Conservation (phyloP, 768 basidiomycete species). For the Stropharia rugosoannulata region DNA sequence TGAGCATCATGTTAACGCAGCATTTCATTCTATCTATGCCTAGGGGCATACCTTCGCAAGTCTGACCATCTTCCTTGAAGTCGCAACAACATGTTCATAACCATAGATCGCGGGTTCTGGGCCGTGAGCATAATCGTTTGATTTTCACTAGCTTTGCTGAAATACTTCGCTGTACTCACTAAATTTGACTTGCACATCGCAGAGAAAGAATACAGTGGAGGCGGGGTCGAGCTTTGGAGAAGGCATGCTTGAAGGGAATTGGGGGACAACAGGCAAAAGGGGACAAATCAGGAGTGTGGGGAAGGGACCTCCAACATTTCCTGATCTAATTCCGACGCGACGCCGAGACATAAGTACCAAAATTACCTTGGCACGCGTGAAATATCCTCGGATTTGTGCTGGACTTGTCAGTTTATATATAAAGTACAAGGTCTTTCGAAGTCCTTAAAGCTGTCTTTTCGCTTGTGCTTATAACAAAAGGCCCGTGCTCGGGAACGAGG, state of each 20-base stretch:
- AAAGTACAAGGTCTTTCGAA: too few species aligned
- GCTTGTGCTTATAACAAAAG: too few species aligned
- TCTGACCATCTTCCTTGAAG: conserved; percentile 75
- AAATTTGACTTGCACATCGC: conserved; percentile 81
- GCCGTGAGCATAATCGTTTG: background rate
- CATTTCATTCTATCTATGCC: too few species aligned
- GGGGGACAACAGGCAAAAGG: too few species aligned
- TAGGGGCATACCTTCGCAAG: conserved; percentile 56
- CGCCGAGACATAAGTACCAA: background rate
- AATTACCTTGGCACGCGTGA: background rate
- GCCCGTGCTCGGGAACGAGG: too few species aligned
- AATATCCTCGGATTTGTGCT: too few species aligned
- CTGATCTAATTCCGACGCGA: conserved; percentile 1
- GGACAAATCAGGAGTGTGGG: too few species aligned
- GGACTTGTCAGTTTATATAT: too few species aligned
- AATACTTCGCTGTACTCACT: conserved; percentile 39
- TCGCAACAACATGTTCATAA: conserved; percentile 68
- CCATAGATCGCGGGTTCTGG: conserved; percentile 54
- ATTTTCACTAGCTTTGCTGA: background rate
- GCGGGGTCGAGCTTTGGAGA: conserved; percentile 27
- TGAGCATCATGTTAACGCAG: background rate
- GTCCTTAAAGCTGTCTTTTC: too few species aligned
- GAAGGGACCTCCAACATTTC: background rate
- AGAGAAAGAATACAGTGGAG: conserved; percentile 69
- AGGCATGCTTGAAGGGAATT: too few species aligned